Percentiles rank a stretch among this genome's conserved stretches.
Conservation (phyloP, 306 rosid species). For the Malus domestica region DNA sequence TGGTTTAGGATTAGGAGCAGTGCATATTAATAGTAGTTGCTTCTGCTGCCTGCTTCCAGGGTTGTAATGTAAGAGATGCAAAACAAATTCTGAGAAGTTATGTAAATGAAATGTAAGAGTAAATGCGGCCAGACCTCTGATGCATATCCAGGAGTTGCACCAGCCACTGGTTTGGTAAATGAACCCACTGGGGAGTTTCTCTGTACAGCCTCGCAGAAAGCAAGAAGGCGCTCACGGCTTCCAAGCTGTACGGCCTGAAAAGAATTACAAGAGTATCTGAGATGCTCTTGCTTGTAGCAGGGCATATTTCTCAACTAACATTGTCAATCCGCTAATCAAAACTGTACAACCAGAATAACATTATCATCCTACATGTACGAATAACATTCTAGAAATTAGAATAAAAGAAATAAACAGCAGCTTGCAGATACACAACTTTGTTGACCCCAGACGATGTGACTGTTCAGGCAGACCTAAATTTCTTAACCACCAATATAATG, state of each 20-base stretch:
- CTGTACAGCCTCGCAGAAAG: constrained; percentile 92
- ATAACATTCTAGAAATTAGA: background rate
- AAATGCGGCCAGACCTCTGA: constrained; percentile 60
- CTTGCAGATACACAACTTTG: constrained; percentile 1
- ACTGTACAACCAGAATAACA: background rate
- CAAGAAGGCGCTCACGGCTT: constrained; percentile 69
- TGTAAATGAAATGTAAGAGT: background rate
- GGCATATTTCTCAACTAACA: background rate
- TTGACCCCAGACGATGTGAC: background rate
- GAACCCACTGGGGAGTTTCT: constrained; percentile 88
- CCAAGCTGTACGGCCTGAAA: constrained; percentile 79
- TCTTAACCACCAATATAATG: background rate
- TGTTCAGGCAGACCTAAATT: background rate
- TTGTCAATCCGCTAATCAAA: background rate
- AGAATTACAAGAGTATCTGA: constrained; percentile 3
- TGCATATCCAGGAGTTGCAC: constrained; percentile 87
- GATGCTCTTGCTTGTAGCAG: background rate
- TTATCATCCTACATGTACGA: background rate
- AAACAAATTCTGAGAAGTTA: background rate
- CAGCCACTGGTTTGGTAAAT: constrained; percentile 75
- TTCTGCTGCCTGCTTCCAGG: background rate
- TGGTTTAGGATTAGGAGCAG: background rate
- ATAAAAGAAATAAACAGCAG: background rate
- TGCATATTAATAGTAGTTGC: background rate
- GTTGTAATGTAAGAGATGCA: background rate